phyloP scores from a whole-genome alignment of 805 yeast genomes.

The Peterozyma toletana region DNA sequence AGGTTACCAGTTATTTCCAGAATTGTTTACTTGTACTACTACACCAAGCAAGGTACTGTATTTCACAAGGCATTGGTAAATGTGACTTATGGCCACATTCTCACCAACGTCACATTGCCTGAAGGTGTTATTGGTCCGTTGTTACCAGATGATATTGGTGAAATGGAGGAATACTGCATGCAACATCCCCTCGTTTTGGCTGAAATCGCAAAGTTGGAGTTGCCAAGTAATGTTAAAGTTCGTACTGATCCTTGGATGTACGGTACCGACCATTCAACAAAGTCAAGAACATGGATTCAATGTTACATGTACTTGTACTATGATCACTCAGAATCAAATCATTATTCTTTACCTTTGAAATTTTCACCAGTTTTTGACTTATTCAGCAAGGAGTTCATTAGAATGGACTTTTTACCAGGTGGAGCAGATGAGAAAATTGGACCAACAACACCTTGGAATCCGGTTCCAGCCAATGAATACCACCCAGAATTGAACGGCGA shows the following conservation, averaged over 20 bases:
- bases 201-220: conserved; percentile 59
- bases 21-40: conserved; percentile 62
- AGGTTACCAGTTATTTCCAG: conserved; percentile 57
- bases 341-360: conserved; percentile 66
- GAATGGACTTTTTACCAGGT: conserved; percentile 70
- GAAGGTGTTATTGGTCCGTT: conserved; percentile 66
- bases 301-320: conserved; percentile 69
- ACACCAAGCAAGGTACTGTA: conserved; percentile 34
- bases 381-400: conserved; percentile 48
- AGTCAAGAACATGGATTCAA: conserved; percentile 57
- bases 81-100: conserved; percentile 52
- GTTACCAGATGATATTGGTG: conserved; percentile 55
- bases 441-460: conserved; percentile 55
- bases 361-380: conserved; percentile 70
- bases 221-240: conserved; percentile 47
- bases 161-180: conserved; percentile 42
- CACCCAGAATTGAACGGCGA: conserved; percentile 65
- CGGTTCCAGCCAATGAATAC: conserved; percentile 59
- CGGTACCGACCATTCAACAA: conserved; percentile 65
- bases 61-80: conserved; percentile 71
- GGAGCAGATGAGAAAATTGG: conserved; percentile 54
- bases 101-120: conserved; percentile 48
- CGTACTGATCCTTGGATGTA: conserved; percentile 82
- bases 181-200: conserved; percentile 52
- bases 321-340: conserved; percentile 64